phyloP scores from a whole-genome alignment of 352 stramenopile species.

The Thraustochytrium striatum region DNA sequence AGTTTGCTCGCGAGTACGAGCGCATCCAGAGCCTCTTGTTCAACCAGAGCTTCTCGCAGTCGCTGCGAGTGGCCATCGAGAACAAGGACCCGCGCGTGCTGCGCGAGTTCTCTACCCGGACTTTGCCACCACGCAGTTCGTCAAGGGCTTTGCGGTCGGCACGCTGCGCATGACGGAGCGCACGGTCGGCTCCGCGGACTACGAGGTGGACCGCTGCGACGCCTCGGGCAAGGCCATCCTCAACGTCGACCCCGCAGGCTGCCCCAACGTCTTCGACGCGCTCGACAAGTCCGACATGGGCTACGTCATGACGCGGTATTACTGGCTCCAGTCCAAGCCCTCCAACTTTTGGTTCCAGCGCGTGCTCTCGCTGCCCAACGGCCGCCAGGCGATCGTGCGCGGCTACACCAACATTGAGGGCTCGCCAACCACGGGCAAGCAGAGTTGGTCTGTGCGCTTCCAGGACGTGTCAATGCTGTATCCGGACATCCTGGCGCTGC shows the following conservation, averaged over 20 bases:
- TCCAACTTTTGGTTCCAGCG: constrained; percentile 33
- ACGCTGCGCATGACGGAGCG: background rate
- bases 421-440: background rate
- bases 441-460: background rate
- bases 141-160: background rate
- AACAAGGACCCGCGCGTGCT: constrained; percentile 12
- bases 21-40: constrained; percentile 29
- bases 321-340: background rate
- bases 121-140: constrained; percentile 31
- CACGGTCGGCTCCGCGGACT: background rate
- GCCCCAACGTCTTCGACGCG: constrained; percentile 29
- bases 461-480: constrained; percentile 44
- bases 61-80: background rate
- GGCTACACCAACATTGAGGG: background rate
- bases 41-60: background rate
- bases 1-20: constrained; percentile 32
- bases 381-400: constrained; percentile 6
- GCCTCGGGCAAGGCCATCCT: background rate
- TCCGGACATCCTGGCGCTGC: constrained; percentile 19
- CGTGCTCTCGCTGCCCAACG: constrained; percentile 9
- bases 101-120: constrained; percentile 33
- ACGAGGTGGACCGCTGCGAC: constrained; percentile 1
- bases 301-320: constrained; percentile 37
- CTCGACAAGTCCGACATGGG: constrained; percentile 25
- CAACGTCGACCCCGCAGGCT: background rate